These are phyloP conservation scores for Yarrowia keelungensis DNA, from an alignment of 805 yeast genomes.

Conservation along the genomic window DNA sequence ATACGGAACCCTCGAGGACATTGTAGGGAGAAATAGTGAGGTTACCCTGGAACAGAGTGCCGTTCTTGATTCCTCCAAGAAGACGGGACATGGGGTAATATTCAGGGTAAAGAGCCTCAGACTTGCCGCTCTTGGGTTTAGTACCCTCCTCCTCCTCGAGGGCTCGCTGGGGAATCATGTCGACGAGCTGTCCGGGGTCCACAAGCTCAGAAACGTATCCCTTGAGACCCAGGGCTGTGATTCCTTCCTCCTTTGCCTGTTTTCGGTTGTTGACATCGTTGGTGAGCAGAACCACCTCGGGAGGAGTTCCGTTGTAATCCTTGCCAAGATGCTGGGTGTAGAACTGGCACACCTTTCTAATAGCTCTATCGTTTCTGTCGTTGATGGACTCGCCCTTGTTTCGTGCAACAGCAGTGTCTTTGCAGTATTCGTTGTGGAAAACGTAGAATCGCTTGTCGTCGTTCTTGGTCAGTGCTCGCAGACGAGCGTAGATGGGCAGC, in stretches of 20 bases:
- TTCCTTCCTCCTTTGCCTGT: slow-evolving; percentile 62
- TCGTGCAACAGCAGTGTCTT: slow-evolving; percentile 71
- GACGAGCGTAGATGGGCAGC: slow-evolving; percentile 83
- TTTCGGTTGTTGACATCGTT: slow-evolving; percentile 74
- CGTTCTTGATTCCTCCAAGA: slow-evolving; percentile 89
- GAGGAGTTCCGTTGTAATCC: slow-evolving; percentile 44
- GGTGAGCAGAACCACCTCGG: slow-evolving; percentile 58
- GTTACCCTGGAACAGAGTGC: slow-evolving; percentile 85
- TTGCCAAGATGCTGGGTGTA: slow-evolving; percentile 67
- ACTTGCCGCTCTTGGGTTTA: slow-evolving; percentile 45
- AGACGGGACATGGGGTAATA: slow-evolving; percentile 81
- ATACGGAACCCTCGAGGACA: slow-evolving; percentile 83
- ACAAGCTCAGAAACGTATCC: slow-evolving; percentile 77
- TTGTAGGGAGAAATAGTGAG: slow-evolving; percentile 84
- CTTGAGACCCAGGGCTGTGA: slow-evolving; percentile 63
- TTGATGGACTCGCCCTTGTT: slow-evolving; percentile 73
- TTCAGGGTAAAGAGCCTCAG: slow-evolving; percentile 71
- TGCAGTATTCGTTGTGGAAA: slow-evolving; percentile 89
- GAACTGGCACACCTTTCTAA: slow-evolving; percentile 76
- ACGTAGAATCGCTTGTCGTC: slow-evolving; percentile 86
- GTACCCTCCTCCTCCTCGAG: slow-evolving; percentile 43
- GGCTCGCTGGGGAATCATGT: slow-evolving; percentile 65
- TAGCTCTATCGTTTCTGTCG: slow-evolving; percentile 91
- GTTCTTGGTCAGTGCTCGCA: slow-evolving; percentile 73
- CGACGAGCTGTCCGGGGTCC: slow-evolving; percentile 75